These are phyloP conservation scores for Lupinus albus DNA, from an alignment of 306 rosid genomes.

Conservation along the genomic window DNA sequence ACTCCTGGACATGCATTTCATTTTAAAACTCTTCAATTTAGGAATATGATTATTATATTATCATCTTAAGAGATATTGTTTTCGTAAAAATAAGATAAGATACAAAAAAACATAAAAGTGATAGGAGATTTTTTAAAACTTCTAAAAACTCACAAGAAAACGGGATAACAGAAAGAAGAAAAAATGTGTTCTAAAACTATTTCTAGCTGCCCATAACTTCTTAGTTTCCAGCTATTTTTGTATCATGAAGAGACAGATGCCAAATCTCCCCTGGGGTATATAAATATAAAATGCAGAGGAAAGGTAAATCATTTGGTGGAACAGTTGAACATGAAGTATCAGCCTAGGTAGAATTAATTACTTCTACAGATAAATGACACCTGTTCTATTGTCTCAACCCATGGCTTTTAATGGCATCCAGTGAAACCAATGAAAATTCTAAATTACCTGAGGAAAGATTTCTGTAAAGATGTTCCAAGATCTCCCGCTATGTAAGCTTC, in stretches of 20 bases:
- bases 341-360: slow-evolving; percentile 27
- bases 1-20: background rate
- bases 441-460: slow-evolving; percentile 80
- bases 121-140: slow-evolving; percentile 19
- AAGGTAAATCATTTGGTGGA: slow-evolving; percentile 32
- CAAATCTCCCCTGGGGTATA: slow-evolving; percentile 26
- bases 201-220: slow-evolving; percentile 3
- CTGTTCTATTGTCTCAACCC: slow-evolving; percentile 35
- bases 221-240: slow-evolving; percentile 18
- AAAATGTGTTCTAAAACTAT: slow-evolving; percentile 25
- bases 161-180: background rate
- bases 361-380: slow-evolving; percentile 25
- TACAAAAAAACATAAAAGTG: slow-evolving; percentile 30
- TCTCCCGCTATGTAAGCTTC: slow-evolving; percentile 83
- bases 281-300: slow-evolving; percentile 15
- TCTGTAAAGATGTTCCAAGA: slow-evolving; percentile 66
- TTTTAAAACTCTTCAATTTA: background rate
- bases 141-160: slow-evolving; percentile 11
- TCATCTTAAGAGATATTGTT: slow-evolving; percentile 24
- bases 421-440: slow-evolving; percentile 29
- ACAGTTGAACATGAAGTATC: slow-evolving; percentile 30
- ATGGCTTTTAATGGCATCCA: slow-evolving; percentile 35
- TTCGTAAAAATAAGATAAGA: slow-evolving; percentile 18
- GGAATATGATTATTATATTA: background rate
- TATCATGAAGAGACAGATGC: slow-evolving; percentile 30